Base-by-base conservation (phyloP, 2,329 filamentous ascomycete species). In the Zasmidium angulare region DNA sequence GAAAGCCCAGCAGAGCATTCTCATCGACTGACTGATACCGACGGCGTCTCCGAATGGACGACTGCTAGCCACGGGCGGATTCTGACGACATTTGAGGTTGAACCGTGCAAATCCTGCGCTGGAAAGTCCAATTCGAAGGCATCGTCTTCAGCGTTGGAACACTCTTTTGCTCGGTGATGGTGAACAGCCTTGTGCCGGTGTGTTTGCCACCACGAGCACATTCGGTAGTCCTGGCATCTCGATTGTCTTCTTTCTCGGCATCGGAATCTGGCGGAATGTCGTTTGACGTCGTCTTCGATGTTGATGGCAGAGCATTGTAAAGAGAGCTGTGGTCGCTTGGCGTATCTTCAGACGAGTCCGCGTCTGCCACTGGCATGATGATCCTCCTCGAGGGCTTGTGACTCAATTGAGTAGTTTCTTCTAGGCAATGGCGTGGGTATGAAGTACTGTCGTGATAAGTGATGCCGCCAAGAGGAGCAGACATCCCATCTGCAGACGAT, bases 141-240 rank as follows among this genome's bases (percentile, higher is more conserved):
- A 68, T 62, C 9, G 76, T 75, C 48, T 71, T 69, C 22, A 80
- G 68, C 10, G 76, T 78, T 12, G 74, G 74, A 48, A 72, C 68
- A 14, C 77, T 80, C 59, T 68, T 70, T 53, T 75, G 75, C 65
- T 80, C 78, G 43, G 75, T 65, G 59, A 80, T 80, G 14, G 76
- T 77, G 24, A 74, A 74, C n/a, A 80, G 73, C 12, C 74, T 74
- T 36, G 68, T 73, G 55, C 73, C 74, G 46, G 24, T 56, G 57
- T 20, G 51, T 3, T 17, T 43, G 3, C 14, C 12, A 43, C 36
- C n/a, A 17, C 7, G 36, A 17, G 36, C n/a, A 43, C 6, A 4
- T 19, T 14, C 36, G 48, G 50, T 31, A 50, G 21, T 29, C 36
- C 49, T 54, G 47, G 19, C 46, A 48, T 48, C 46, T 48, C 20